Percentiles rank a stretch among this genome's conserved stretches.
phyloP scores from a whole-genome alignment of 176 grass and related monocot species.

The Triticum dicoccoides region DNA sequence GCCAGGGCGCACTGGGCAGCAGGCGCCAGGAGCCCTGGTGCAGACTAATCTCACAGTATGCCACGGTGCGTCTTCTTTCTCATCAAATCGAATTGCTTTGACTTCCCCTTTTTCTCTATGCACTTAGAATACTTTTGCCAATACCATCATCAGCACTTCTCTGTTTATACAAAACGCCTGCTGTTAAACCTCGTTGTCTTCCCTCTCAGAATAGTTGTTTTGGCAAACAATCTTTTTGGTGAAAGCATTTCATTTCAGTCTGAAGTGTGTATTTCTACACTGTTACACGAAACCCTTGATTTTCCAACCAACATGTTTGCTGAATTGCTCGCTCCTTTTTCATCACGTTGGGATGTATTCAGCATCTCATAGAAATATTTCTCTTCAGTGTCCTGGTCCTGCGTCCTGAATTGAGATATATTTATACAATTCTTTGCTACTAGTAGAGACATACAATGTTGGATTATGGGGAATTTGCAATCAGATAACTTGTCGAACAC shows the following conservation, averaged over 20 bases:
- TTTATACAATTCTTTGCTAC: neutral
- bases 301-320: neutral
- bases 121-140: neutral
- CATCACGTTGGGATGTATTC: neutral
- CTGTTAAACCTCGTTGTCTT: slow-evolving; percentile 18
- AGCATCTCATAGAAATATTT: neutral
- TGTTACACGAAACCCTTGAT: neutral
- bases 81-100: neutral
- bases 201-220: neutral
- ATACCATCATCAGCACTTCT: neutral
- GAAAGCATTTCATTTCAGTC: neutral
- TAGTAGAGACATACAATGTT: neutral
- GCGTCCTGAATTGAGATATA: neutral
- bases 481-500: neutral
- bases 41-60: slow-evolving; percentile 66
- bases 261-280: neutral
- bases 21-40: slow-evolving; percentile 51
- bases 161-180: neutral
- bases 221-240: neutral
- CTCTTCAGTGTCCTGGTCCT: neutral
- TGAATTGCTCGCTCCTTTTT: neutral
- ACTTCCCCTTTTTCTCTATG: neutral
- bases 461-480: neutral
- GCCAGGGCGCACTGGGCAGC: neutral
- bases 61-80: slow-evolving; percentile 35